Evolutionary conservation across 441 rosid genomes (phyloP).

Genomic region (Populus hybrid): DNA sequence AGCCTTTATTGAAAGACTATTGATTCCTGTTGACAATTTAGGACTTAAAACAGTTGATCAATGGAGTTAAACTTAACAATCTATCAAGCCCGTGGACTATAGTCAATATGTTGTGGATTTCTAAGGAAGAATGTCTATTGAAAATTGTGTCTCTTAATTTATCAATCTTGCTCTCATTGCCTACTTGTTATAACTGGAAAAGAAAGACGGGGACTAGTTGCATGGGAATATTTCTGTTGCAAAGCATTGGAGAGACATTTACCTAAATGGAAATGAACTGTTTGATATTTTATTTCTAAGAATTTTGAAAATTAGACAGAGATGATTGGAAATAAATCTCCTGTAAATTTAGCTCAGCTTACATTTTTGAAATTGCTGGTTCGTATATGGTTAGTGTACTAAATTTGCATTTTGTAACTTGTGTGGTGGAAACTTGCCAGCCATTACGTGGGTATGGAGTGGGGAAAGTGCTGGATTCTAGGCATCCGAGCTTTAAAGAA

Average conservation of each 20-base stretch:
- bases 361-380: neutral
- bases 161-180: neutral
- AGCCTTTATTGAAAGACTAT: neutral
- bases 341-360: neutral
- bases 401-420: neutral
- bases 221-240: neutral
- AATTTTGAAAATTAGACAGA: neutral
- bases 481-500: constrained; percentile 45
- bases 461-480: constrained; percentile 62
- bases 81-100: neutral
- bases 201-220: neutral
- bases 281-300: neutral
- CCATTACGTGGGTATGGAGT: constrained; percentile 60
- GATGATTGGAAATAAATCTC: neutral
- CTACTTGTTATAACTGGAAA: neutral
- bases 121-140: neutral
- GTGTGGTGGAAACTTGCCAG: constrained; percentile 27
- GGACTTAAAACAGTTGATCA: neutral
- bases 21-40: neutral
- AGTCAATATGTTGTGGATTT: neutral
- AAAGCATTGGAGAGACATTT: neutral
- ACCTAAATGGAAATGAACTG: neutral
- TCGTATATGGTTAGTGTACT: neutral
- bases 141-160: neutral
- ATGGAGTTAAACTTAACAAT: neutral